These are phyloP conservation scores for Umbelopsis vinacea DNA, from an alignment of 192 early-diverging fungal species.

Conservation along the genomic window DNA sequence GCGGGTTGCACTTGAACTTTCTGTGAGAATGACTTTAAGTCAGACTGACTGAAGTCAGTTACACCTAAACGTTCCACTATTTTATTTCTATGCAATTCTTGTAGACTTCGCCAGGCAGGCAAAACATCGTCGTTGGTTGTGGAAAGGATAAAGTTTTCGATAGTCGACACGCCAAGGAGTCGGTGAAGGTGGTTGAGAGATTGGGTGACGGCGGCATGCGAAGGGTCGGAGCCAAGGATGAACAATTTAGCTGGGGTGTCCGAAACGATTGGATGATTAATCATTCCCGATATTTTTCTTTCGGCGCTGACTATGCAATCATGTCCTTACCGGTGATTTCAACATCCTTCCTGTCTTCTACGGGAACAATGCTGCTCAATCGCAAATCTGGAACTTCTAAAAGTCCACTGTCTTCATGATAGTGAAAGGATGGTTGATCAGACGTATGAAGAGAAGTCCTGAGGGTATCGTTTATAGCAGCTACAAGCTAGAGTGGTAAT, in stretches of 20 bases:
- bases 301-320: slow-evolving; percentile 4
- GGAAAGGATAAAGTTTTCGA: slow-evolving; percentile 42
- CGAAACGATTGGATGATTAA: slow-evolving; percentile 36
- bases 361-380: slow-evolving; percentile 42
- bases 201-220: slow-evolving; percentile 22
- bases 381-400: slow-evolving; percentile 49
- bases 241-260: slow-evolving; percentile 40
- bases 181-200: slow-evolving; percentile 30
- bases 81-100: slow-evolving; percentile 38
- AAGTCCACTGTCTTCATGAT: slow-evolving; percentile 41
- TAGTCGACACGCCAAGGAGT: slow-evolving; percentile 31
- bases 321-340: slow-evolving; percentile 31
- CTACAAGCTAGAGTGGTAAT: slow-evolving; percentile 42
- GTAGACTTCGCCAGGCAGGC: slow-evolving; percentile 42
- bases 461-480: slow-evolving; percentile 52
- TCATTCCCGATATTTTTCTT: slow-evolving; percentile 14
- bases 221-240: slow-evolving; percentile 12
- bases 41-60: slow-evolving; percentile 47
- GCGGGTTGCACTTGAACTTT: slow-evolving; percentile 41
- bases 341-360: slow-evolving; percentile 35
- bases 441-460: slow-evolving; percentile 40
- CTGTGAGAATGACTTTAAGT: slow-evolving; percentile 40
- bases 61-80: slow-evolving; percentile 49
- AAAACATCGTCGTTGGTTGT: slow-evolving; percentile 22
- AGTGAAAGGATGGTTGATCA: slow-evolving; percentile 42